Evolutionary conservation across 441 rosid species (phyloP), one percentile per base, ranked within the genome.

Genomic region (Erysimum cheiri): DNA sequence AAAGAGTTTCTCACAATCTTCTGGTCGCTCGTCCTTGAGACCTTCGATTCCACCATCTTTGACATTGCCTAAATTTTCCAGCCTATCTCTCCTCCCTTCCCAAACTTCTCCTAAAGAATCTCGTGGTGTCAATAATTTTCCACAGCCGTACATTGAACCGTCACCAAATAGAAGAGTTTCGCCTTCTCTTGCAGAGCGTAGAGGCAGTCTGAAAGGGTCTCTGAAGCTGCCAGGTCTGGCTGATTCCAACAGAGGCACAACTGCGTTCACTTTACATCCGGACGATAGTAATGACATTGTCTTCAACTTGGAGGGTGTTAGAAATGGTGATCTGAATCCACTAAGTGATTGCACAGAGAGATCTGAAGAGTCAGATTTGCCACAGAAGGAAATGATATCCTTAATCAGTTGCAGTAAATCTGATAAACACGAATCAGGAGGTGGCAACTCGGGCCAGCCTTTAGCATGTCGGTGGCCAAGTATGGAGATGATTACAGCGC

Each of bases 141-240:
- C 80, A 8, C 84, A 73, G 78, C 65, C 69, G 46, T 59, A 54
- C 56, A 66, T 73, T 67, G 78, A 60, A 55, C 73, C 72, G 12
- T 84, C 85, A n/a, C 77, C 85, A 4, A 60, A 67, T 39, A 88
- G 80, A 77, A 87, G 64, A 65, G 74, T 64, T 67, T 74, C 85
- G 3, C 88, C 80, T 61, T 94, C 96, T 64, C 96, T 91, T 44
- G 96, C 96, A 3, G 96, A 90, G 73, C 89, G 96, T 32, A 81
- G 98, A 77, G 96, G 98, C 57, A 82, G 84, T 73, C 79, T 80
- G 67, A 87, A 89, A 55, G 83, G 82, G 78, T 70, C 92, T 69
- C 78, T 89, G 75, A 90, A 86, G 86, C 83, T 91, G 77, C 96
- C 96, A 33, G 81, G 60, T 72, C 49, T 75, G 77, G 80, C 73